Evolutionary conservation across 192 early-diverging fungal genomes (phyloP).

Genomic region (Rhizoclosmatium sp.): DNA sequence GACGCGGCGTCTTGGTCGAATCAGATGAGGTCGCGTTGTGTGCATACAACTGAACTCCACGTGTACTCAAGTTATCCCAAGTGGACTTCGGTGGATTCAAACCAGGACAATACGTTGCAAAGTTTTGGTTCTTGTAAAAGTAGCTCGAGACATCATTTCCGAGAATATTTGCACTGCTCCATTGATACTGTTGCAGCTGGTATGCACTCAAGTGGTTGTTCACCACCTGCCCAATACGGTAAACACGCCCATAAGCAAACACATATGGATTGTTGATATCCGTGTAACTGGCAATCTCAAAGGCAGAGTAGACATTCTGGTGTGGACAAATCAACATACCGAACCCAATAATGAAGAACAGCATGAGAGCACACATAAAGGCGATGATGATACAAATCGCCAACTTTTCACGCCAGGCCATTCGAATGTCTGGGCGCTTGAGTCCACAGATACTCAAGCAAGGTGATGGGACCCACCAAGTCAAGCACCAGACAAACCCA

Average conservation of each 20-base stretch:
- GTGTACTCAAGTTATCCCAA: constrained; percentile 54
- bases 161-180: constrained; percentile 29
- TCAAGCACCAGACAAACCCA: constrained; percentile 78
- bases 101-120: constrained; percentile 53
- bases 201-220: constrained; percentile 41
- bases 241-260: constrained; percentile 58
- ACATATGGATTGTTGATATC: constrained; percentile 48
- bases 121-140: constrained; percentile 51
- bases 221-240: constrained; percentile 49
- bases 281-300: constrained; percentile 42
- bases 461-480: constrained; percentile 81
- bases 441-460: constrained; percentile 71
- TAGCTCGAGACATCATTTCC: constrained; percentile 56
- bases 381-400: constrained; percentile 84
- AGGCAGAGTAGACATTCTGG: constrained; percentile 59
- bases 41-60: constrained; percentile 26
- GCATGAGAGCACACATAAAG: constrained; percentile 73
- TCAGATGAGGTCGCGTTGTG: constrained; percentile 41
- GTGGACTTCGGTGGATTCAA: constrained; percentile 31
- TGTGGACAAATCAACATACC: constrained; percentile 85
- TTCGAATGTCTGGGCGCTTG: constrained; percentile 88
- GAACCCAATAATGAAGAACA: constrained; percentile 90
- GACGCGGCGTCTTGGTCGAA: constrained; percentile 34
- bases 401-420: constrained; percentile 95
- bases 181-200: constrained; percentile 44